Evolutionary conservation across 73 alveolate species (phyloP).

Genomic region (Breviolum minutum): DNA sequence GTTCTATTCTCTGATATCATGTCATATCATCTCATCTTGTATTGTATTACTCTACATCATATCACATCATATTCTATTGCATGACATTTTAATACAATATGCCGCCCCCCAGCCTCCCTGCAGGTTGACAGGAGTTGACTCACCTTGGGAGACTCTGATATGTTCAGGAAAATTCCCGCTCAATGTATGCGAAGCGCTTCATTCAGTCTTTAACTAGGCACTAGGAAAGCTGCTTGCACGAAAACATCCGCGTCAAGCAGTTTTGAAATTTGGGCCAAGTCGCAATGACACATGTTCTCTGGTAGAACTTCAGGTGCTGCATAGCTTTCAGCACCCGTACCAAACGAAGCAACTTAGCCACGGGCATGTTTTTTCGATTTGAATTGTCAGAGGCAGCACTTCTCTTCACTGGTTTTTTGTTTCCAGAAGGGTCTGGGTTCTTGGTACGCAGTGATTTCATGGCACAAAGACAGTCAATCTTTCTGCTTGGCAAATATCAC

Average conservation of each 20-base stretch:
- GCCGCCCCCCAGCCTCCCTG: not conserved
- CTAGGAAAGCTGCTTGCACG: not conserved
- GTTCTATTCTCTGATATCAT: too few species aligned
- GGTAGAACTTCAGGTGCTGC: conserved; percentile 64
- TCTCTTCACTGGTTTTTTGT: too few species aligned
- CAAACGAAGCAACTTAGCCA: conserved; percentile 61
- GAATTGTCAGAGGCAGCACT: not conserved
- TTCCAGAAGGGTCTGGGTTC: too few species aligned
- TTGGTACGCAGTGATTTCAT: too few species aligned
- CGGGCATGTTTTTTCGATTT: not conserved
- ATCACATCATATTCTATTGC: too few species aligned
- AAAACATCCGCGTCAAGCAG: not conserved
- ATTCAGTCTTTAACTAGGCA: too few species aligned
- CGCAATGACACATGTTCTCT: conserved; percentile 50
- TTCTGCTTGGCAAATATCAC: not conserved
- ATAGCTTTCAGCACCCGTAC: conserved; percentile 83
- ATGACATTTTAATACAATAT: not conserved
- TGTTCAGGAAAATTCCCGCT: not conserved
- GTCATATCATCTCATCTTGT: too few species aligned
- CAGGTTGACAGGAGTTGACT: conserved; percentile 1
- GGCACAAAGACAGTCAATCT: too few species aligned
- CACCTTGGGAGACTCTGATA: not conserved
- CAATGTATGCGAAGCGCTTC: too few species aligned
- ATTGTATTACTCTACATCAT: too few species aligned
- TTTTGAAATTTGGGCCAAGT: not conserved